These are phyloP conservation scores for Malus domestica DNA, from an alignment of 306 rosid species.

Conservation along the genomic window DNA sequence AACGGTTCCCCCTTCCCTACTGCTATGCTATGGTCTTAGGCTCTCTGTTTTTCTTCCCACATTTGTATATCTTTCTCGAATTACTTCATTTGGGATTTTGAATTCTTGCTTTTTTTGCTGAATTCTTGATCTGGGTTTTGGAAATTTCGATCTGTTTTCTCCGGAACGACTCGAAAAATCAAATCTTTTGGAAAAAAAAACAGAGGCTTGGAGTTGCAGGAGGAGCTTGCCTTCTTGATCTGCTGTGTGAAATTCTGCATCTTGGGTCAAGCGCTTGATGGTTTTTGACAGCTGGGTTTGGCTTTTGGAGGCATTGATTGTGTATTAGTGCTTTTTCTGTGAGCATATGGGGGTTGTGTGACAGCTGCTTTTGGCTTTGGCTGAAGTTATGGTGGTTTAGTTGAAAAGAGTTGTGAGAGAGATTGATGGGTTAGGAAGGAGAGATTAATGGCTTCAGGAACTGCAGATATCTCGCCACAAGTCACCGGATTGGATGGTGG, in stretches of 20 bases:
- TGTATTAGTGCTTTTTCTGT: conserved; percentile 17
- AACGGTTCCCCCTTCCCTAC: conserved; percentile 35
- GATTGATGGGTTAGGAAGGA: conserved; percentile 28
- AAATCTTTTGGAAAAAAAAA: not conserved
- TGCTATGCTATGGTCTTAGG: conserved; percentile 11
- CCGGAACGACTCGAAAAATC: not conserved
- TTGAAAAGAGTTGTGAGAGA: conserved; percentile 3
- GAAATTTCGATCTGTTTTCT: not conserved
- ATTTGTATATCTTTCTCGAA: conserved; percentile 1
- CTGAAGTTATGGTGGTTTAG: conserved; percentile 10
- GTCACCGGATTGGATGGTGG: conserved; percentile 17
- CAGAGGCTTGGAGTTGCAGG: conserved; percentile 3
- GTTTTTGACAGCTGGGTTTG: conserved; percentile 21
- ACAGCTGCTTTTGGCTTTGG: conserved; percentile 11
- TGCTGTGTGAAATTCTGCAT: conserved; percentile 4
- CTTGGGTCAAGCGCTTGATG: conserved; percentile 32
- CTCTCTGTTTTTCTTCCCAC: not conserved
- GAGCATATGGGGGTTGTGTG: conserved; percentile 13
- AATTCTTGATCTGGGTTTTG: conserved; percentile 18
- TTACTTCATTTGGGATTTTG: conserved; percentile 8
- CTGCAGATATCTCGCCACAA: conserved; percentile 22
- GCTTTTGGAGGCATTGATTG: not conserved
- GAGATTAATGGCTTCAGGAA: conserved; percentile 29
- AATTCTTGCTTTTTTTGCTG: not conserved
- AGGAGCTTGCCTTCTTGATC: not conserved